Evolutionary conservation across 1,284 basidiomycete species (phyloP).

Genomic region (Ustilago lituana): DNA sequence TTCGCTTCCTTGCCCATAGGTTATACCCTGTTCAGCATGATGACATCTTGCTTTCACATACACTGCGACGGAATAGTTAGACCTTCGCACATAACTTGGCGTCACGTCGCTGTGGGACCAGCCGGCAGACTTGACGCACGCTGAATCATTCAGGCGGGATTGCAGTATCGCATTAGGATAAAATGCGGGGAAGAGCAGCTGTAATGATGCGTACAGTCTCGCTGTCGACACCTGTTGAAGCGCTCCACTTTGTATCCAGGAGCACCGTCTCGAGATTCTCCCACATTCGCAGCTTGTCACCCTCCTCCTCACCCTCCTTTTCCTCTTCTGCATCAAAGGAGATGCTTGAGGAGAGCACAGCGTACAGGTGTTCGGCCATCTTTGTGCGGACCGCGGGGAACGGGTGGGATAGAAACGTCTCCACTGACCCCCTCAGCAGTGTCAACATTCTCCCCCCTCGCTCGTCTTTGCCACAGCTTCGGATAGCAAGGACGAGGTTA

Average conservation of each 20-base stretch:
- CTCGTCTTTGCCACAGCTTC: not conserved
- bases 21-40: too few relatives aligned
- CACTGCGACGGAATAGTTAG: too few relatives aligned
- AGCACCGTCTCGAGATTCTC: slow-evolving; percentile 13
- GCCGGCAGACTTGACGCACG: too few relatives aligned
- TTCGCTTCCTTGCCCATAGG: too few relatives aligned
- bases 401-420: slow-evolving; percentile 15
- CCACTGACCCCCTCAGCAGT: not conserved
- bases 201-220: slow-evolving; percentile 1
- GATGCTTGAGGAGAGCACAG: slow-evolving; percentile 18
- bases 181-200: slow-evolving; percentile 1
- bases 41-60: not conserved
- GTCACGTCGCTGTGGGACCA: too few relatives aligned
- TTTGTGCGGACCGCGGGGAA: slow-evolving; percentile 22
- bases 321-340: slow-evolving; percentile 8
- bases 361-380: slow-evolving; percentile 44
- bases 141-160: too few relatives aligned
- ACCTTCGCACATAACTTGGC: too few relatives aligned
- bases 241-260: slow-evolving; percentile 40
- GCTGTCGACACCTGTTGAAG: not conserved
- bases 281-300: slow-evolving; percentile 16
- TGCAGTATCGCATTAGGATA: slow-evolving; percentile 1
- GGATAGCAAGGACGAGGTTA: slow-evolving; percentile 13
- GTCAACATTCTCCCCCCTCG: not conserved
- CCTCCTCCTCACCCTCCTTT: slow-evolving; percentile 9